phyloP scores from a whole-genome alignment of 208 protist genomes.

The Leptomonas seymouri region DNA sequence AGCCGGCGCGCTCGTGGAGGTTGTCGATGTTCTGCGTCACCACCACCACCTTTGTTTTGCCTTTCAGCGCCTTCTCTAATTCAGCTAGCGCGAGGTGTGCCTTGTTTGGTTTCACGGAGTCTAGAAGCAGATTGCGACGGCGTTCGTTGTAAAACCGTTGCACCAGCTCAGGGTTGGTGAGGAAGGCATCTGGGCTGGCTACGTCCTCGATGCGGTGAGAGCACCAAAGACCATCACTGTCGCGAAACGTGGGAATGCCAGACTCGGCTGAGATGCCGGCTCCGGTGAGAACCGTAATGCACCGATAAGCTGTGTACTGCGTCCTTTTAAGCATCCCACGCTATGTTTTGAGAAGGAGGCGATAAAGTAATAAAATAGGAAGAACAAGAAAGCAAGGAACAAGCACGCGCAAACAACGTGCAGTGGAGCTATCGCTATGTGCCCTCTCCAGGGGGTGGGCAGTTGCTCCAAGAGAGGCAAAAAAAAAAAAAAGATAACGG shows the following conservation, averaged over 20 bases:
- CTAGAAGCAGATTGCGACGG: conserved; percentile 35
- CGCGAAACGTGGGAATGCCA: conserved; percentile 64
- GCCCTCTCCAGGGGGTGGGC: too few species aligned
- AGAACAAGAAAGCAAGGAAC: too few species aligned
- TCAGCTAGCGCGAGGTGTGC: conserved; percentile 56
- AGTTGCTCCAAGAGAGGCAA: too few species aligned
- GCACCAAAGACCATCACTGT: conserved; percentile 69
- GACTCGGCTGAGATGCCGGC: conserved; percentile 82
- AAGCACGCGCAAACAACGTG: too few species aligned
- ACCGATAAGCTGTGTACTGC: conserved; percentile 37
- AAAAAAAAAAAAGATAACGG: too few species aligned
- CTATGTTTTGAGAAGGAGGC: too few species aligned
- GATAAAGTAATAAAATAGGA: too few species aligned
- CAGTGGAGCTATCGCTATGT: too few species aligned
- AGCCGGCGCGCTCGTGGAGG: conserved; percentile 75
- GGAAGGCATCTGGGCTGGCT: conserved; percentile 55
- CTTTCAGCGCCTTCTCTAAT: conserved; percentile 48
- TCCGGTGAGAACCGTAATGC: conserved; percentile 72
- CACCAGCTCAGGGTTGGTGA: conserved; percentile 48
- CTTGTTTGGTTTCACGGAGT: conserved; percentile 50
- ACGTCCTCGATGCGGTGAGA: conserved; percentile 79
- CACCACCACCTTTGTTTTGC: conserved; percentile 37
- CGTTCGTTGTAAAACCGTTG: conserved; percentile 77
- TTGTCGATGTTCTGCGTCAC: conserved; percentile 86
- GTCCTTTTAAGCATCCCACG: too few species aligned